Evolutionary conservation across 192 early-diverging fungal genomes (phyloP), one percentile per base, ranked within the genome.

Genomic region (Gamsiella multidivaricata): DNA sequence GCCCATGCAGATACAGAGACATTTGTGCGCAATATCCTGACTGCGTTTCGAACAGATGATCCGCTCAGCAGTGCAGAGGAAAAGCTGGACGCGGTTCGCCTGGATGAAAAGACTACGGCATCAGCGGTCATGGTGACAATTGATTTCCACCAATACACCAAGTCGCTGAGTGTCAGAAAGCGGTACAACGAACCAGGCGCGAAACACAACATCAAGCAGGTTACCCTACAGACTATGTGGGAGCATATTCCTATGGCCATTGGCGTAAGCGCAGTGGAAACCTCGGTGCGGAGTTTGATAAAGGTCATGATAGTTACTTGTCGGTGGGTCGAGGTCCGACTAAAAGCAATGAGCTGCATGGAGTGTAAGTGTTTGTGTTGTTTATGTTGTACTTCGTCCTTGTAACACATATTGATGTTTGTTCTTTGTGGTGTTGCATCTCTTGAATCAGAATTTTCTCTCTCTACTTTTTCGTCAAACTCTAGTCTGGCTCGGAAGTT

Each of bases 251-350:
- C 65, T 1, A 42, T 22, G 11, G 41, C 56, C 5, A 45, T 58
- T 8, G 61, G 74, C 12, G 60, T 36, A 9, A 62, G 66, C 18
- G 65, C 74, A 23, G 60, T 55, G 14, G 74, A 78, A 15, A 28
- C 61, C 0, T 50, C 60, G 1, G 66, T 78, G 3, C 65, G 74
- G 11, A 69, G 74, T 26, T 23, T 78, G 14, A 78, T 69, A 52
- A 78, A 78, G 39, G 59, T 78, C 18, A 78, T 78, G 74, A 69
- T 69, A 60, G 66, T 61, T 12, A 78, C 74, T 8, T 68, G 65
- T 64, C 74, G 65, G 17, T 78, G 74, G 74, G 47, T 51, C 33
- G 74, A 78, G 56, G 65, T 78, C 17, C 74, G 74, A 11, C 42
- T 61, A 14, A 68, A 64, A 32, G 74, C 74, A 17, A 78, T 78